Evolutionary conservation across 2,329 filamentous ascomycete species (phyloP).

Genomic region (Stagonosporopsis cucurbitacearum): DNA sequence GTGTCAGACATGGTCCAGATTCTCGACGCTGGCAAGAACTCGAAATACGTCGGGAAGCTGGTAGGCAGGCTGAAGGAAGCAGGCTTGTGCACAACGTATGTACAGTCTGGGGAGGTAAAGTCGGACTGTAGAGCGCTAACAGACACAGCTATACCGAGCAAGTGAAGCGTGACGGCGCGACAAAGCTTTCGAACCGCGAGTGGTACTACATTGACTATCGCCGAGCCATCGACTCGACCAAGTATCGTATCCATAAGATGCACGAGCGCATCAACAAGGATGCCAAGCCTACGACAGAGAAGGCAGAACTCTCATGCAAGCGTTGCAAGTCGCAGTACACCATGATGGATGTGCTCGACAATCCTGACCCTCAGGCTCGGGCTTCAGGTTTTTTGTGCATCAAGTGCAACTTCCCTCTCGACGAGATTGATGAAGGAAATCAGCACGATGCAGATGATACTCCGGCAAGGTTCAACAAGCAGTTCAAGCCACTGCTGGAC

Average conservation of each 20-base stretch:
- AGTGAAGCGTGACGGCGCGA: slow-evolving; percentile 80
- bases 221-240: slow-evolving; percentile 92
- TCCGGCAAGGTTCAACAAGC: slow-evolving; percentile 67
- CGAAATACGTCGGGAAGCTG: slow-evolving; percentile 89
- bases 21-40: slow-evolving; percentile 76
- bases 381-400: slow-evolving; percentile 79
- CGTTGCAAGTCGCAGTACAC: slow-evolving; percentile 88
- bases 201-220: slow-evolving; percentile 99
- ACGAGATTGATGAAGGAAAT: slow-evolving; percentile 37
- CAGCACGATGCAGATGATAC: slow-evolving; percentile 49
- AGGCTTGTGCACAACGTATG: slow-evolving; percentile 81
- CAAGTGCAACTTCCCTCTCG: slow-evolving; percentile 70
- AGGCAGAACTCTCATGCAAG: slow-evolving; percentile 88
- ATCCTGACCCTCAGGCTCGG: slow-evolving; percentile 62
- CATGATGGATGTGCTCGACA: slow-evolving; percentile 85
- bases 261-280: slow-evolving; percentile 88
- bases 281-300: slow-evolving; percentile 77
- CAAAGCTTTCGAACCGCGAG: slow-evolving; percentile 81
- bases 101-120: slow-evolving; percentile 23
- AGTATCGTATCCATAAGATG: slow-evolving; percentile 88
- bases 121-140: slow-evolving; percentile 22
- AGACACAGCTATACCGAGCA: slow-evolving; percentile 69
- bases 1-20: slow-evolving; percentile 88
- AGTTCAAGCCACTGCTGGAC: slow-evolving; percentile 79
- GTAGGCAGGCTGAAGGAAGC: slow-evolving; percentile 86